Percentiles rank a stretch among this genome's conserved stretches.
Conservation (phyloP, 345 rosid genomes). For the Hibiscus mutabilis region DNA sequence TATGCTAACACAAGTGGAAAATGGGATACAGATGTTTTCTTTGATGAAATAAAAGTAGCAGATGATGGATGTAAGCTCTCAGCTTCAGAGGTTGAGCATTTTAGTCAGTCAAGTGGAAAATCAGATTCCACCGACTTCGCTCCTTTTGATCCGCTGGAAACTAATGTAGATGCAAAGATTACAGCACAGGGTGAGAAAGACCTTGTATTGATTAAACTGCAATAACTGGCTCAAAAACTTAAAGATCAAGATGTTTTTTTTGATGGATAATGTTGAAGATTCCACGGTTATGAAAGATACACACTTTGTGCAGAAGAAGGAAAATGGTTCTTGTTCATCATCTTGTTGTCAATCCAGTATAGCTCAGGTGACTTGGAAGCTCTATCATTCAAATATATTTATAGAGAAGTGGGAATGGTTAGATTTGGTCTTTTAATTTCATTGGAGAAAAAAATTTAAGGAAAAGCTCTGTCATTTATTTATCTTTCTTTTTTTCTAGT, state of each 20-base stretch:
- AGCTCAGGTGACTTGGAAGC: constrained; percentile 38
- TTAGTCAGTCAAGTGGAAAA: constrained; percentile 19
- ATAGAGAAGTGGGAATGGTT: not conserved
- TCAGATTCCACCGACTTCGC: constrained; percentile 18
- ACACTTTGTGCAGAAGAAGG: constrained; percentile 18
- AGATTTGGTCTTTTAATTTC: not conserved
- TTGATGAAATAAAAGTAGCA: constrained; percentile 17
- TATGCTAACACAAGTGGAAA: constrained; percentile 11
- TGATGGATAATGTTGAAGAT: constrained; percentile 23
- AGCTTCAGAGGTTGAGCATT: not conserved
- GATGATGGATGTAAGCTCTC: not conserved
- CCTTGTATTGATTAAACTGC: constrained; percentile 30
- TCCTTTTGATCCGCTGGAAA: constrained; percentile 21
- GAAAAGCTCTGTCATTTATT: not conserved
- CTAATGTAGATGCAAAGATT: constrained; percentile 14
- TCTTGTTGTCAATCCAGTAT: constrained; percentile 26
- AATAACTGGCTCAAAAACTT: constrained; percentile 27
- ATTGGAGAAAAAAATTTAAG: not conserved
- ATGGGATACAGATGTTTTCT: constrained; percentile 14
- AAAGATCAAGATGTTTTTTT: constrained; percentile 18
- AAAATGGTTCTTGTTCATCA: constrained; percentile 25
- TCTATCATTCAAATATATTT: not conserved
- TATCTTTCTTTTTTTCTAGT: constrained; percentile 28
- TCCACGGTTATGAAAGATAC: constrained; percentile 21
- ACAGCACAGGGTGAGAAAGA: constrained; percentile 32